Evolutionary conservation across 768 basidiomycete species (phyloP).

Genomic region (Coprinopsis sp.): DNA sequence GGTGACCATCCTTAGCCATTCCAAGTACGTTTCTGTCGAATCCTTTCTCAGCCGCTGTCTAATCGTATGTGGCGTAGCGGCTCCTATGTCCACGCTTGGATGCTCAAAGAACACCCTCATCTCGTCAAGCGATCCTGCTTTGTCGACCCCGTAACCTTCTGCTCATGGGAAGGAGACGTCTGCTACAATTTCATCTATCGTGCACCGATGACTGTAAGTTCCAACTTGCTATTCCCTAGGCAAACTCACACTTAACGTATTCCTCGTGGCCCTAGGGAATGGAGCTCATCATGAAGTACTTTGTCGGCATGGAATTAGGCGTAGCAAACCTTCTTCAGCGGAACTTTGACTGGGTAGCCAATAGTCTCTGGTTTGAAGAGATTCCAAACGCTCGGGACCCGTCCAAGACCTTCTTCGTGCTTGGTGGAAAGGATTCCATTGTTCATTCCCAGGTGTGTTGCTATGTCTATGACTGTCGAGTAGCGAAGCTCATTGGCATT

Average conservation of each 20-base stretch:
- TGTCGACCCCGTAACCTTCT: constrained; percentile 87
- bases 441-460: constrained; percentile 60
- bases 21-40: constrained; percentile 53
- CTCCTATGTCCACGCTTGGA: constrained; percentile 84
- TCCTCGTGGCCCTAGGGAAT: constrained; percentile 48
- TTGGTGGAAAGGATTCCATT: constrained; percentile 83
- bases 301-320: constrained; percentile 83
- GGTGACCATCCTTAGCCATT: constrained; percentile 80
- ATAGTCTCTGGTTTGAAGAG: constrained; percentile 87
- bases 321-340: constrained; percentile 80
- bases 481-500: not conserved
- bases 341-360: constrained; percentile 82
- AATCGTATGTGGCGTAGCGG: constrained; percentile 41
- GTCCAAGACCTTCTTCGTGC: constrained; percentile 61
- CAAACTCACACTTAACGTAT: constrained; percentile 5
- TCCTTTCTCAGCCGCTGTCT: not conserved
- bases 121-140: constrained; percentile 77
- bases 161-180: constrained; percentile 93
- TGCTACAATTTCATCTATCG: constrained; percentile 90
- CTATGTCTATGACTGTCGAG: not conserved
- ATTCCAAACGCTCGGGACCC: constrained; percentile 76
- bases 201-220: constrained; percentile 55
- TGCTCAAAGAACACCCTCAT: constrained; percentile 71
- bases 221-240: constrained; percentile 4
- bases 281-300: constrained; percentile 81